A percentile compares a stretch with the other conserved stretches of the same genome.
These are phyloP conservation scores for Puccinia horiana DNA, from an alignment of 1,284 basidiomycete species.

Conservation along the genomic window DNA sequence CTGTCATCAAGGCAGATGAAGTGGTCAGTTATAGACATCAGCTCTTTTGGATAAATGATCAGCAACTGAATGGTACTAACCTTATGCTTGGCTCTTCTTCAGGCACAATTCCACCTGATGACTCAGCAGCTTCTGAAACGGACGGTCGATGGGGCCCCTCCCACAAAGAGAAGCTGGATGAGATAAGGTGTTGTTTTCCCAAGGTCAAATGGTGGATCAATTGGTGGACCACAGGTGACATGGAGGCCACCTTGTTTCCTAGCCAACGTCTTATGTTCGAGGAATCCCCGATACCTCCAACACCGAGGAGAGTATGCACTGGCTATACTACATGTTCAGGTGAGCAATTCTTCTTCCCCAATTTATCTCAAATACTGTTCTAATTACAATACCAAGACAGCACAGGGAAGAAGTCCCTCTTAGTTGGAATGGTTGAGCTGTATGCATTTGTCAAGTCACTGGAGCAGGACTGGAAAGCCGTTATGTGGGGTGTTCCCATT, in stretches of 20 bases:
- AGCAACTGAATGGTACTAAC: background rate
- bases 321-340: conserved; percentile 3
- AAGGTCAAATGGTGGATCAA: no score
- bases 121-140: background rate
- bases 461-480: no score
- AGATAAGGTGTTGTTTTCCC: background rate
- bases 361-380: no score
- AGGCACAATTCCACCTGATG: background rate
- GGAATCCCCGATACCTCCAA: background rate
- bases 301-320: conserved; percentile 4
- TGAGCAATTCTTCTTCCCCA: background rate
- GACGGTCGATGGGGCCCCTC: background rate
- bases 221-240: no score
- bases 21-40: no score
- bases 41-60: no score
- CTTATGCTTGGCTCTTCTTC: background rate
- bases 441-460: no score
- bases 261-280: no score
- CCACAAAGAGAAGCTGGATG: background rate
- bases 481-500: no score
- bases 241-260: no score
- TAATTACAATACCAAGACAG: background rate
- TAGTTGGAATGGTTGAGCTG: background rate
- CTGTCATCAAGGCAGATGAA: background rate
- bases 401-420: background rate